Conservation (phyloP, 140 eudicot genomes). For the Oenanthe javanica region DNA sequence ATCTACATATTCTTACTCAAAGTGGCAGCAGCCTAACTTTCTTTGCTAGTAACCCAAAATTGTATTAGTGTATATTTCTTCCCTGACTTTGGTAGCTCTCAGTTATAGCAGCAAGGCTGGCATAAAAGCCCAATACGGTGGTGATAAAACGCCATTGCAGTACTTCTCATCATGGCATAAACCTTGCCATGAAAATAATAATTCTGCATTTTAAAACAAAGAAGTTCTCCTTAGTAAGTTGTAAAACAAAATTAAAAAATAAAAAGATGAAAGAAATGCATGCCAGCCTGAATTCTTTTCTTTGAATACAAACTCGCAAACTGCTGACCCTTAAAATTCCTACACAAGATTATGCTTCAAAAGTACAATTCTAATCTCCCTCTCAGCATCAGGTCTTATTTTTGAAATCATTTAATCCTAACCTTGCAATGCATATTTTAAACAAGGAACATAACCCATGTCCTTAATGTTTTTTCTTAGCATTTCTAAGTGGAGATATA, state of each 20-base stretch:
- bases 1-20: constrained; percentile 2
- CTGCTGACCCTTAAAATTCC: not conserved
- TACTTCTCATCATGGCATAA: not conserved
- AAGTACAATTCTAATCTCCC: constrained; percentile 22
- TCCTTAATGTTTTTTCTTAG: constrained; percentile 19
- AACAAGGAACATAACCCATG: constrained; percentile 38
- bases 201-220: not conserved
- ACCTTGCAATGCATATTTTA: constrained; percentile 23
- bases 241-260: no score
- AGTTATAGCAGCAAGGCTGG: not conserved
- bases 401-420: constrained; percentile 14
- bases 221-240: not conserved
- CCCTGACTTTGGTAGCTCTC: constrained; percentile 2
- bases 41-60: not conserved
- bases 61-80: not conserved
- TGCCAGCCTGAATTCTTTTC: not conserved
- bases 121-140: not conserved
- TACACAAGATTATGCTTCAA: not conserved
- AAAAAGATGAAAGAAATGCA: not conserved
- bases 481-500: constrained; percentile 26
- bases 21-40: not conserved
- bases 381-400: constrained; percentile 11
- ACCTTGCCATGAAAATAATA: not conserved
- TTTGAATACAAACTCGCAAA: not conserved
- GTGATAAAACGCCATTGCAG: not conserved